These are phyloP conservation scores for Saitoella complicata DNA, from an alignment of 805 yeast species.

Conservation along the genomic window DNA sequence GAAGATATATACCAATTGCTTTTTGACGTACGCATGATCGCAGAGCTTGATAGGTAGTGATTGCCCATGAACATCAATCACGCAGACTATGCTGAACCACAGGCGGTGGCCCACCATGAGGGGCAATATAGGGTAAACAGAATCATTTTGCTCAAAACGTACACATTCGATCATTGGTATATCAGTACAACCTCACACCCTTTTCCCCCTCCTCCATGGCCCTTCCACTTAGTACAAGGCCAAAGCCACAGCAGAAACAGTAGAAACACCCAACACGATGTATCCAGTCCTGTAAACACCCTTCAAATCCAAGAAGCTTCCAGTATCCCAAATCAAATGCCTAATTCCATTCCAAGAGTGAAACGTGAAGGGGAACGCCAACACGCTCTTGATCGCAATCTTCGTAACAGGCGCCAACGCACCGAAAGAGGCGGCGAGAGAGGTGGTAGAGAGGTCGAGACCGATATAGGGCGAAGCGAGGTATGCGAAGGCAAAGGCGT, in stretches of 20 bases:
- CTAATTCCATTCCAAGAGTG: constrained; percentile 79
- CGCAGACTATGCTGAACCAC: too few species aligned
- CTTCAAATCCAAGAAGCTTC: constrained; percentile 57
- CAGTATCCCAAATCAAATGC: constrained; percentile 88
- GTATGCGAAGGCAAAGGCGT: constrained; percentile 58
- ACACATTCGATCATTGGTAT: too few species aligned
- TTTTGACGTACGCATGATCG: too few species aligned
- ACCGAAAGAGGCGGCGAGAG: constrained; percentile 38
- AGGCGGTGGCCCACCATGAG: too few species aligned
- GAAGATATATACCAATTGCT: too few species aligned
- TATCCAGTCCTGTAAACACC: constrained; percentile 92
- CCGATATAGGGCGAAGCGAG: constrained; percentile 57
- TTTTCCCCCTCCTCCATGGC: background rate
- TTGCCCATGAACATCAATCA: too few species aligned
- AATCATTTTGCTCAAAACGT: too few species aligned
- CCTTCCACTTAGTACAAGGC: constrained; percentile 19
- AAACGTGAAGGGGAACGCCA: constrained; percentile 74
- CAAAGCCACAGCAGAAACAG: constrained; percentile 35
- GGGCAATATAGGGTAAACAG: too few species aligned
- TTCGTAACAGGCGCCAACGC: constrained; percentile 50
- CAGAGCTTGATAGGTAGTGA: too few species aligned
- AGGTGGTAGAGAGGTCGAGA: constrained; percentile 33
- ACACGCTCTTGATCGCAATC: constrained; percentile 45
- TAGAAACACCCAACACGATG: constrained; percentile 51
- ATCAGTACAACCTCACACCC: too few species aligned